Evolutionary conservation across 441 rosid genomes (phyloP).

Genomic region (Aquilaria agallochum): DNA sequence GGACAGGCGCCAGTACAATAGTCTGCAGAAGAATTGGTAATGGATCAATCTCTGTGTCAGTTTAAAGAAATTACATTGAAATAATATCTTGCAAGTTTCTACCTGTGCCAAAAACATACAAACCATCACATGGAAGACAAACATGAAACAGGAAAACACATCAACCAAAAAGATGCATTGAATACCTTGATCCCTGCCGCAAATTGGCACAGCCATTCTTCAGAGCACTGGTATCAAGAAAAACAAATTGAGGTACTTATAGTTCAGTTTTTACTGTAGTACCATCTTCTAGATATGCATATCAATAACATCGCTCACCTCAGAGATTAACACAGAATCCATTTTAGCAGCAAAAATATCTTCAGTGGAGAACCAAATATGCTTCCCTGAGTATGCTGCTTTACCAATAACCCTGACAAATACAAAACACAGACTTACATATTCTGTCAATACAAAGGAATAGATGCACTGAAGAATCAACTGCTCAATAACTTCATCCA

Average conservation of each 20-base stretch:
- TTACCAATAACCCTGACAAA: constrained; percentile 43
- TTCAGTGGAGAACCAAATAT: constrained; percentile 39
- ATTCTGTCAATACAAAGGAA: too few species aligned
- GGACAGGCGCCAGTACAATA: constrained; percentile 49
- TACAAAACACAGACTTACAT: not conserved
- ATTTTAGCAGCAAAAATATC: constrained; percentile 24
- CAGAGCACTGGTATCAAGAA: constrained; percentile 41
- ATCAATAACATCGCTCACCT: constrained; percentile 28
- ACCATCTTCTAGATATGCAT: not conserved
- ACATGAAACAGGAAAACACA: not conserved
- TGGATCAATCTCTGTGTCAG: constrained; percentile 2
- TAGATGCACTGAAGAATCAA: too few species aligned
- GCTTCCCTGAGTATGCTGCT: constrained; percentile 37
- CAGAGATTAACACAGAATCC: constrained; percentile 19
- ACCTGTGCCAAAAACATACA: not conserved
- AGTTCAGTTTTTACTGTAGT: not conserved
- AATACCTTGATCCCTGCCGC: constrained; percentile 61
- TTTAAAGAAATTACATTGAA: constrained; percentile 3
- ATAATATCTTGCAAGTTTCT: not conserved
- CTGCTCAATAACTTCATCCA: too few species aligned
- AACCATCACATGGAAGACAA: not conserved
- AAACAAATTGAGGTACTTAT: constrained; percentile 12
- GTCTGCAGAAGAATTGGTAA: constrained; percentile 41
- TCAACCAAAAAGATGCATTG: not conserved
- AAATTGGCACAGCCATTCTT: constrained; percentile 65